Conservation (phyloP, 768 basidiomycete species). For the Boletus barrowsii region DNA sequence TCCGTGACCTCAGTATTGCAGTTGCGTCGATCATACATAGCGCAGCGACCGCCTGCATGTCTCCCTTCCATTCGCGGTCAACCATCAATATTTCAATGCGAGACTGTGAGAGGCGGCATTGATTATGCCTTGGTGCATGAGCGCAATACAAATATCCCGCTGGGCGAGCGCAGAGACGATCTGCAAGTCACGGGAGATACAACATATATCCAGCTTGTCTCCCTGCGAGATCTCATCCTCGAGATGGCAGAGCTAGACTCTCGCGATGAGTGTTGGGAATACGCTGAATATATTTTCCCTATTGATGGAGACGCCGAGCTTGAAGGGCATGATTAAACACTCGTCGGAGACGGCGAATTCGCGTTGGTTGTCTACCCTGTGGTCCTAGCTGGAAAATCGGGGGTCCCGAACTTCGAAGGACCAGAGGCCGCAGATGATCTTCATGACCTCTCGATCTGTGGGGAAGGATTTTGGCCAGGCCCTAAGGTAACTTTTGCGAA, state of each 20-base stretch:
- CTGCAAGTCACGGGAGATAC: constrained; percentile 30
- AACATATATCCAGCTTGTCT: constrained; percentile 18
- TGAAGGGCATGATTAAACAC: constrained; percentile 25
- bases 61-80: constrained; percentile 11
- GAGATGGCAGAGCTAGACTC: constrained; percentile 23
- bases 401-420: constrained; percentile 23
- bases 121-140: constrained; percentile 23
- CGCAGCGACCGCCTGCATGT: constrained; percentile 12
- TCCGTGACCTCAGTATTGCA: constrained; percentile 14
- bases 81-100: constrained; percentile 11
- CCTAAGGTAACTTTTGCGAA: constrained; percentile 19
- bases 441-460: constrained; percentile 24
- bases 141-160: constrained; percentile 15
- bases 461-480: constrained; percentile 23
- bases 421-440: constrained; percentile 28
- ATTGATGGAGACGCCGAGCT: constrained; percentile 15
- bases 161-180: constrained; percentile 21
- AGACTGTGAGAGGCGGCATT: constrained; percentile 21
- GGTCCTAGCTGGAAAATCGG: constrained; percentile 21
- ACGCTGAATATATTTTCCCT: constrained; percentile 21
- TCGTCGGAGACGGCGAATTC: constrained; percentile 29
- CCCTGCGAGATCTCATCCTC: constrained; percentile 19
- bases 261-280: constrained; percentile 20
- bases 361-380: constrained; percentile 12
- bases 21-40: constrained; percentile 21